Evolutionary conservation across 73 alveolate species (phyloP), one percentile per base, ranked within the genome.

Genomic region (Symbiodinium pilosum): DNA sequence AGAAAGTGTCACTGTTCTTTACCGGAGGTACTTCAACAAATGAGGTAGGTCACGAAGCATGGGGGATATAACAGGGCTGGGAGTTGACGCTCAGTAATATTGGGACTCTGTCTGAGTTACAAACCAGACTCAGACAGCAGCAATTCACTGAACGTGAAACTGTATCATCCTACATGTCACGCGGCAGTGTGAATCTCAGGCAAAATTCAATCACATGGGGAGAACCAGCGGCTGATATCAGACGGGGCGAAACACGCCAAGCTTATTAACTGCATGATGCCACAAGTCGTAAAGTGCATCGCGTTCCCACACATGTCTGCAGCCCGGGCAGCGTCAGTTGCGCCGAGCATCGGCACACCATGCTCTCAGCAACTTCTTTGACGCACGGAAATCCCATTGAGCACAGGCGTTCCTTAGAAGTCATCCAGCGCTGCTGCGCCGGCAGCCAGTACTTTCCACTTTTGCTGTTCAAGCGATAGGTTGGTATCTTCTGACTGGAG

Each of bases 401-500:
- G 43, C 3, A 3, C 93, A 85, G 18, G 1, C 32, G 30, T 51
- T 85, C 93, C 52, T 47, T 43, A 30, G 51, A 1, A 4, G 93
- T 85, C 93, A 85, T n/a, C 81, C 83, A 85, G 52, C 93, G 24
- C 28, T 43, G 6, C 83, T 4, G 6, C 5, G 93, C 12, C 3
- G 93, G 93, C 5, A 85, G n/a, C 93, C 93, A 85, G 51, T 44
- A 85, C 51, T 30, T 85, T 1, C 38, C 43, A 26, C 43, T 6
- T 4, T 8, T 24, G 34, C 39, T 44, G 39, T 26, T n/a, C n/a
- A n/a, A n/a, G 2, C 93, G 44, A 34, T 44, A 85, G 2, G 83
- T 44, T 0, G 93, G 93, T 1, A 85, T 47, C 77, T 24, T 44
- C 3, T 20, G 11, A 7, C 51, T 28, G 9, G 8, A 4, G 7